Evolutionary conservation across 202 grass and related monocot genomes (phyloP).

Genomic region (Alloteropsis angusta): DNA sequence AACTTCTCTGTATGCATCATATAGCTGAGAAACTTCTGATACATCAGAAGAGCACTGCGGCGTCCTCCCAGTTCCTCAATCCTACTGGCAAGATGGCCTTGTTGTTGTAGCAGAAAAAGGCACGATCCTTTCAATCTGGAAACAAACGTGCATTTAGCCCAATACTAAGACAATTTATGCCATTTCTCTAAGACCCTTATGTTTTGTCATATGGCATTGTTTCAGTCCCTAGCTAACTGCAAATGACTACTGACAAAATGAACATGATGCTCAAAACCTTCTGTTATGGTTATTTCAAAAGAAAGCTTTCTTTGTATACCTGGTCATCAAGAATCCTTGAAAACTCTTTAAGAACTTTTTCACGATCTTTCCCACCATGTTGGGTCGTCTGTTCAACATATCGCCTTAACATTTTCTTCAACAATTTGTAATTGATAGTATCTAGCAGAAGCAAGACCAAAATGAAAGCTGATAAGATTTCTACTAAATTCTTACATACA

Average conservation of each 20-base stretch:
- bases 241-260: background rate
- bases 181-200: background rate
- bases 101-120: constrained; percentile 93
- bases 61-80: constrained; percentile 60
- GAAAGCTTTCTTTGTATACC: constrained; percentile 28
- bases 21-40: constrained; percentile 40
- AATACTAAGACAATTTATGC: background rate
- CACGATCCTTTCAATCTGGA: constrained; percentile 87
- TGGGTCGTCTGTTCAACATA: constrained; percentile 73
- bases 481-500: background rate
- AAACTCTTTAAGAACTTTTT: constrained; percentile 81
- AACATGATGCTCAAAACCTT: background rate
- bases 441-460: constrained; percentile 34
- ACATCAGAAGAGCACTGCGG: constrained; percentile 36
- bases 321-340: constrained; percentile 81
- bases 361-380: constrained; percentile 43
- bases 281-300: background rate
- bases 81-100: constrained; percentile 64
- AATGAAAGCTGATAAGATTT: background rate
- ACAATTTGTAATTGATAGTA: constrained; percentile 94
- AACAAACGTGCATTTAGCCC: background rate
- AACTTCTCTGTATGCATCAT: constrained; percentile 56
- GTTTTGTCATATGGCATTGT: background rate
- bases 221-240: background rate
- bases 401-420: constrained; percentile 96